Evolutionary conservation across 176 grass and related monocot genomes (phyloP).

Genomic region (Hyparrhenia diplandra): DNA sequence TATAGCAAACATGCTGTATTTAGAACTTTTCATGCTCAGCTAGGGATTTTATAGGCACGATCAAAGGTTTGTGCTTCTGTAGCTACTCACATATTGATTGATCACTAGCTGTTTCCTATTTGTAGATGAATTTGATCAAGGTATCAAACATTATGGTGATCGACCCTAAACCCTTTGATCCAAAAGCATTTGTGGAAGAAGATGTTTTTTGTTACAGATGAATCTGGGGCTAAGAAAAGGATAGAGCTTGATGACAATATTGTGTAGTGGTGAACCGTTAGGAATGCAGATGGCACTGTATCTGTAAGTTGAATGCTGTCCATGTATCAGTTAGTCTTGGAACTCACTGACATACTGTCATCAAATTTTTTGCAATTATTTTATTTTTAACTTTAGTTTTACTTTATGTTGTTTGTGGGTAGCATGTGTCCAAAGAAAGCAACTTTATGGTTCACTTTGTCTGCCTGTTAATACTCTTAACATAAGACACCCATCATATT

Average conservation of each 20-base stretch:
- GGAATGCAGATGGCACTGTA: conserved; percentile 62
- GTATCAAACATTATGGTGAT: conserved; percentile 98
- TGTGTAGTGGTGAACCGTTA: conserved; percentile 80
- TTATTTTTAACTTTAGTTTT: background rate
- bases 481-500: background rate
- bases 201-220: conserved; percentile 86
- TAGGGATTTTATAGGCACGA: background rate
- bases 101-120: conserved; percentile 27
- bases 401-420: background rate
- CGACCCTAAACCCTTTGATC: conserved; percentile 84
- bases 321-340: conserved; percentile 1
- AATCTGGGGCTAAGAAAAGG: conserved; percentile 83
- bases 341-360: background rate
- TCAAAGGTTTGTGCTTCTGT: background rate
- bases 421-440: background rate
- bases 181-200: conserved; percentile 86
- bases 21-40: background rate
- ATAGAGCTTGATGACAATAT: conserved; percentile 93
- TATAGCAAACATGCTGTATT: background rate
- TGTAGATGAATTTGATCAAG: conserved; percentile 97
- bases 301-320: conserved; percentile 63
- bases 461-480: background rate
- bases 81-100: background rate
- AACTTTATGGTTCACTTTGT: background rate
- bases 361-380: background rate